Evolutionary conservation across 2,329 filamentous ascomycete species (phyloP).

Genomic region (Shiraia sp.): DNA sequence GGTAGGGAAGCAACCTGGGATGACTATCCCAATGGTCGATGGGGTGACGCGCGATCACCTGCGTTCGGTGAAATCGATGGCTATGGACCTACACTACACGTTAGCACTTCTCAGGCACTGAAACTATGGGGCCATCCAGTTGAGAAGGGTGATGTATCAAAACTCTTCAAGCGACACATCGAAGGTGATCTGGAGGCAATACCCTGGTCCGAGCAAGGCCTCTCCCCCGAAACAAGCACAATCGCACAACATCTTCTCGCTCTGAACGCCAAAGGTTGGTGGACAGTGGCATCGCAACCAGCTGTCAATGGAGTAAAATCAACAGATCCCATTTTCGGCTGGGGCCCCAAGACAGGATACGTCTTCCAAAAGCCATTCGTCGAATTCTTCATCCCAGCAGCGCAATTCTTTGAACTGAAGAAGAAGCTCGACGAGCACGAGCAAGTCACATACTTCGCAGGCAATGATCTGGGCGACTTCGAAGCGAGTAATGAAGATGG

Average conservation of each 20-base stretch:
- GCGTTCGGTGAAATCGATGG: conserved; percentile 97
- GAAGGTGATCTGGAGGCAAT: conserved; percentile 78
- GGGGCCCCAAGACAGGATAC: conserved; percentile 90
- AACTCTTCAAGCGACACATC: conserved; percentile 80
- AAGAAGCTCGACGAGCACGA: conserved; percentile 67
- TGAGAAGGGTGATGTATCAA: conserved; percentile 71
- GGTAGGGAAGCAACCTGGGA: conserved; percentile 98
- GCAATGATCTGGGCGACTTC: conserved; percentile 78
- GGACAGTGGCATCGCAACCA: conserved; percentile 94
- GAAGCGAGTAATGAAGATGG: conserved; percentile 66
- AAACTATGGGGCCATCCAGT: conserved; percentile 83
- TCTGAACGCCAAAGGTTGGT: conserved; percentile 86
- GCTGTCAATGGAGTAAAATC: conserved; percentile 85
- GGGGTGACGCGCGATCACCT: conserved; percentile 83
- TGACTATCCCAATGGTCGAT: conserved; percentile 94
- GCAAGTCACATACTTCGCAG: conserved; percentile 84
- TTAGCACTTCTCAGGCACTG: conserved; percentile 81
- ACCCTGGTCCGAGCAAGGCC: conserved; percentile 90
- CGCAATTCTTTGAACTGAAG: conserved; percentile 72
- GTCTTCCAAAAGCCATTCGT: conserved; percentile 99
- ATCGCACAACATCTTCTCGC: conserved; percentile 76
- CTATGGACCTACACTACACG: conserved; percentile 95
- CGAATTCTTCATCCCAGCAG: conserved; percentile 83
- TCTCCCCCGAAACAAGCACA: conserved; percentile 79
- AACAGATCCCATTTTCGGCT: conserved; percentile 79